These are phyloP conservation scores for Zymoseptoria brevis DNA, from an alignment of 2,329 filamentous ascomycete species.

Conservation along the genomic window DNA sequence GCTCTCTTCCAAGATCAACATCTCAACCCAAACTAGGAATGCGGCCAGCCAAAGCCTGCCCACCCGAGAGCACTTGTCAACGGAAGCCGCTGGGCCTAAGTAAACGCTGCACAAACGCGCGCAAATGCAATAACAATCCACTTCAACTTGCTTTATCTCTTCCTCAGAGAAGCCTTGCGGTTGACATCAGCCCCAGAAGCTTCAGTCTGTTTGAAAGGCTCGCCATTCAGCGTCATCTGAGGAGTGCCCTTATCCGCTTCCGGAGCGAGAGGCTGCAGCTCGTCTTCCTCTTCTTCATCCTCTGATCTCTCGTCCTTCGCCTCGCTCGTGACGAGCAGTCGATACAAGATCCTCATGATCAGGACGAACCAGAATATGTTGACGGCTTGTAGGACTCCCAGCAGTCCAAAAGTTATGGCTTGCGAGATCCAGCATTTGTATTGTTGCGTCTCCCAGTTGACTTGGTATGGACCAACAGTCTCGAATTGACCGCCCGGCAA, in stretches of 20 bases:
- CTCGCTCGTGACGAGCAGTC: slow-evolving; percentile 55
- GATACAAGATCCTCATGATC: slow-evolving; percentile 66
- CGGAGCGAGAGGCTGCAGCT: slow-evolving; percentile 21
- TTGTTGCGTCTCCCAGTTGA: slow-evolving; percentile 68
- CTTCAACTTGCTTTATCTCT: slow-evolving; percentile 1
- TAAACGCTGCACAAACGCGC: slow-evolving; percentile 6
- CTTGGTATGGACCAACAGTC: slow-evolving; percentile 64
- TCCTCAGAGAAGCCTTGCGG: slow-evolving; percentile 8
- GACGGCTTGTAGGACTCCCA: slow-evolving; percentile 61
- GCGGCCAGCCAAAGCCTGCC: neutral
- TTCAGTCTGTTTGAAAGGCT: slow-evolving; percentile 11
- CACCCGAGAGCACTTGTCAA: neutral
- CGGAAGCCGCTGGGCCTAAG: neutral
- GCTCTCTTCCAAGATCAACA: neutral
- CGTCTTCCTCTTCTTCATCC: slow-evolving; percentile 55
- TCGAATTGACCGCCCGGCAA: slow-evolving; percentile 59
- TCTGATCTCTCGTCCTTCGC: slow-evolving; percentile 67
- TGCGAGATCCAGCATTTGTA: slow-evolving; percentile 69
- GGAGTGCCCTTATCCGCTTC: slow-evolving; percentile 21
- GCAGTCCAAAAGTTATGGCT: slow-evolving; percentile 56
- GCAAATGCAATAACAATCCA: neutral
- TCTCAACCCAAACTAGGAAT: neutral
- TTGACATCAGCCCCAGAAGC: slow-evolving; percentile 11
- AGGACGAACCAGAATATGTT: slow-evolving; percentile 78
- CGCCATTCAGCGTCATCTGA: slow-evolving; percentile 13